Percentiles rank a stretch among this genome's conserved stretches.
These are phyloP conservation scores for Protomyces inouyei DNA, from an alignment of 1,139 yeast genomes.

Conservation along the genomic window DNA sequence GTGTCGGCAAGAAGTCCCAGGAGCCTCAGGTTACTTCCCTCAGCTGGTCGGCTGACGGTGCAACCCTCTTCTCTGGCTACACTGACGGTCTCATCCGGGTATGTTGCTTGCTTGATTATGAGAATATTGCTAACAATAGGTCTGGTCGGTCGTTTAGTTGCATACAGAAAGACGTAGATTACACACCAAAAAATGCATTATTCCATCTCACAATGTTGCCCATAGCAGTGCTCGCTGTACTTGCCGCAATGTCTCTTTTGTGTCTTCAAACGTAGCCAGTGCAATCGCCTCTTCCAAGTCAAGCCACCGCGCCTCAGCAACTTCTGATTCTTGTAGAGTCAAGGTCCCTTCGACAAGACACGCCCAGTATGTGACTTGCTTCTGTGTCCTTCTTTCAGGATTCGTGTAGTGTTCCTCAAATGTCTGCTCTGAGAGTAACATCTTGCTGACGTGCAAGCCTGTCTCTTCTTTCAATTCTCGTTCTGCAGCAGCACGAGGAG, in stretches of 20 bases:
- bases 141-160: slow-evolving; percentile 23
- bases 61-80: slow-evolving; percentile 99
- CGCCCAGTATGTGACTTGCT: neutral
- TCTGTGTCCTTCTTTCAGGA: neutral
- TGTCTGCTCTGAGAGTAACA: neutral
- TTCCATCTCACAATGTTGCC: neutral
- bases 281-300: neutral
- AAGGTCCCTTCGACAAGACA: neutral
- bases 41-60: slow-evolving; percentile 99
- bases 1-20: slow-evolving; percentile 76
- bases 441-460: neutral
- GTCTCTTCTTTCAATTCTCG: neutral
- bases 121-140: slow-evolving; percentile 1
- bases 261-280: neutral
- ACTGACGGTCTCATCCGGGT: slow-evolving; percentile 63
- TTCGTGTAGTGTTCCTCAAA: neutral
- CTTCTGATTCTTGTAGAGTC: neutral
- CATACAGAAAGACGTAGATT: slow-evolving; percentile 3
- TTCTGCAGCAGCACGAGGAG: neutral
- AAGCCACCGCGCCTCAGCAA: neutral
- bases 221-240: neutral
- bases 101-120: neutral
- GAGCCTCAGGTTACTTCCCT: slow-evolving; percentile 98
- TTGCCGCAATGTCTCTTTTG: neutral
- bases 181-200: neutral